Conservation (phyloP, 768 basidiomycete genomes). For the Suillus bovinus region DNA sequence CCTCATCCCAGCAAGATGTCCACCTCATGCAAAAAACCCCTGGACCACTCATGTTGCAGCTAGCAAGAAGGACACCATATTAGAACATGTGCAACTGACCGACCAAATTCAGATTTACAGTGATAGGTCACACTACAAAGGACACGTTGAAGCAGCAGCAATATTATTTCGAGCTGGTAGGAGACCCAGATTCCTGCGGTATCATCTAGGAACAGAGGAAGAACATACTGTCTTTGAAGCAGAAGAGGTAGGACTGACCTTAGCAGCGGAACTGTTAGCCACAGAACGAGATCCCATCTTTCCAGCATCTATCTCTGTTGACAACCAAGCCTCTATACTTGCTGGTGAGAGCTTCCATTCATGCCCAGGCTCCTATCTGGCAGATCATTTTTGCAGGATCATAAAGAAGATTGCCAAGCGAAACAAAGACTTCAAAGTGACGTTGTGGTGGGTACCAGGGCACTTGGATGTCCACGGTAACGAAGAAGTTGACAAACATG, state of each 20-base stretch:
- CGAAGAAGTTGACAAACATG: neutral
- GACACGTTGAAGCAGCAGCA: constrained; percentile 16
- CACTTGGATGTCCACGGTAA: neutral
- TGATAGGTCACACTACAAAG: constrained; percentile 14
- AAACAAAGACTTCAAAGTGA: neutral
- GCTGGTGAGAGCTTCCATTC: constrained; percentile 2
- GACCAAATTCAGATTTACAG: constrained; percentile 13
- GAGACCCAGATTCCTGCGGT: neutral
- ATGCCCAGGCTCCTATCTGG: neutral
- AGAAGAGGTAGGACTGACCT: constrained; percentile 13
- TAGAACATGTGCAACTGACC: neutral
- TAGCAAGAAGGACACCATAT: neutral
- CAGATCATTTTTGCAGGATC: neutral
- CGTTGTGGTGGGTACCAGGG: neutral
- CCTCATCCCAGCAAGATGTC: accelerated
- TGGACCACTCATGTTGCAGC: neutral
- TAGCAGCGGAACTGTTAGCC: constrained; percentile 14
- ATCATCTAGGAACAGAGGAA: constrained; percentile 8
- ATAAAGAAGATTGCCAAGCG: neutral
- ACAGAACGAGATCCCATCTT: neutral
- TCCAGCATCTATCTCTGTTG: constrained; percentile 8
- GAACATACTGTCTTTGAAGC: constrained; percentile 22
- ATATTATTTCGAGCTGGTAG: neutral
- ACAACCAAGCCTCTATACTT: constrained; percentile 18
- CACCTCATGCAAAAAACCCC: neutral